Evolutionary conservation across 306 rosid genomes (phyloP).

Genomic region (Rosa persica): DNA sequence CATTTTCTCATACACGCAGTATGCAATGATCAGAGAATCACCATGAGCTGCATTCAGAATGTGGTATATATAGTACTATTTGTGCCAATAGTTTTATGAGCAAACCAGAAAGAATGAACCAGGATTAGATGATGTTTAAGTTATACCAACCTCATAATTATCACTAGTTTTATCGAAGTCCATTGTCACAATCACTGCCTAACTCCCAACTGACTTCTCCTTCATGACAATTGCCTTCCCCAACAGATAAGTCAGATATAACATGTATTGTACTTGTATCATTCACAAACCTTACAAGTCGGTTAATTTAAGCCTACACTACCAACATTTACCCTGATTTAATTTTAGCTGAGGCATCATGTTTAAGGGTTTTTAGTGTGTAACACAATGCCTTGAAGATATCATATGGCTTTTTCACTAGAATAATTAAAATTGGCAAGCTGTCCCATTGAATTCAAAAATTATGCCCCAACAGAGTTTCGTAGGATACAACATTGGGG

Average conservation of each 20-base stretch:
- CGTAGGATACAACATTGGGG: slow-evolving; percentile 24
- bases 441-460: slow-evolving; percentile 16
- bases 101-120: slow-evolving; percentile 58
- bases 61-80: slow-evolving; percentile 49
- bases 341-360: slow-evolving; percentile 4
- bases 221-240: slow-evolving; percentile 64
- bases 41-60: slow-evolving; percentile 16
- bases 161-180: slow-evolving; percentile 25
- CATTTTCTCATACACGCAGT: slow-evolving; percentile 24
- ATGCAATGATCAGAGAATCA: slow-evolving; percentile 14
- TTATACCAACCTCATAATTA: slow-evolving; percentile 42
- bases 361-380: background rate
- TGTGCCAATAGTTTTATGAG: slow-evolving; percentile 36
- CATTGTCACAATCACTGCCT: slow-evolving; percentile 37
- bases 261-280: slow-evolving; percentile 28
- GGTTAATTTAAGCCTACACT: slow-evolving; percentile 20
- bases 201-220: slow-evolving; percentile 44
- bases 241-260: slow-evolving; percentile 36
- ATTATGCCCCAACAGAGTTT: slow-evolving; percentile 19
- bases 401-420: slow-evolving; percentile 5
- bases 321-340: slow-evolving; percentile 25
- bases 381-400: background rate
- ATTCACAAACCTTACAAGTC: slow-evolving; percentile 14
- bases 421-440: slow-evolving; percentile 6
- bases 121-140: slow-evolving; percentile 65